A percentile compares a stretch with the other conserved stretches of the same genome.
Conservation (phyloP, 345 rosid genomes). For the Ricinus communis region DNA sequence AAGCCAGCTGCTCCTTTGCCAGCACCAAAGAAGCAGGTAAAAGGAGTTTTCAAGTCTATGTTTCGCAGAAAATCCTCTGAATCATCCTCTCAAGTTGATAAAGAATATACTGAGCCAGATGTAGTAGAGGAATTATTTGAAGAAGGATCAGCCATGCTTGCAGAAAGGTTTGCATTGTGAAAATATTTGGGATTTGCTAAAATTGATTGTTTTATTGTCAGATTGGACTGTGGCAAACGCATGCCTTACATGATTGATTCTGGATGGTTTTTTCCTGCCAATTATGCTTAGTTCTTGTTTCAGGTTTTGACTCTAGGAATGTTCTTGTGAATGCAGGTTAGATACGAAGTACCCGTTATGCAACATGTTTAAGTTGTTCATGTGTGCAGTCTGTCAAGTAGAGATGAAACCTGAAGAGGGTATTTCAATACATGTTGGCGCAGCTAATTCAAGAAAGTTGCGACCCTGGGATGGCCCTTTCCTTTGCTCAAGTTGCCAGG, state of each 20-base stretch:
- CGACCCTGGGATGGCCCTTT: slow-evolving; percentile 99
- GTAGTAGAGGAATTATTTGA: slow-evolving; percentile 86
- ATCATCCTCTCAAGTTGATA: slow-evolving; percentile 66
- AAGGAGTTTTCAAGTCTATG: slow-evolving; percentile 86
- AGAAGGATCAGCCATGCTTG: slow-evolving; percentile 97
- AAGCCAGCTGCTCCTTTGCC: slow-evolving; percentile 72
- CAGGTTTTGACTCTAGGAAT: slow-evolving; percentile 14
- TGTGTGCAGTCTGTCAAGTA: slow-evolving; percentile 98
- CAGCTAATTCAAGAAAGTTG: slow-evolving; percentile 55
- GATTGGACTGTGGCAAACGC: background rate
- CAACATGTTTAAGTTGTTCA: slow-evolving; percentile 96
- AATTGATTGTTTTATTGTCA: background rate
- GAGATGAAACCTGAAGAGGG: slow-evolving; percentile 98
- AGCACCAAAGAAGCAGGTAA: slow-evolving; percentile 68
- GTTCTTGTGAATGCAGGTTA: slow-evolving; percentile 57
- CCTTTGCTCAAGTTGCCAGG: slow-evolving; percentile 95
- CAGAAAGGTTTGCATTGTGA: slow-evolving; percentile 73
- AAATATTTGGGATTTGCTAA: slow-evolving; percentile 20
- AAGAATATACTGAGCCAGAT: slow-evolving; percentile 73
- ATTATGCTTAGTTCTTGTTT: background rate
- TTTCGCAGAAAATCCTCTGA: slow-evolving; percentile 73
- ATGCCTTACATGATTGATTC: background rate
- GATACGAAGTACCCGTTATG: slow-evolving; percentile 90
- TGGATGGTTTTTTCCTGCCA: background rate
- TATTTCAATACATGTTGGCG: slow-evolving; percentile 77